Evolutionary conservation across 306 rosid species (phyloP), one percentile per base, ranked within the genome.

Genomic region (Cucumis cinereus): DNA sequence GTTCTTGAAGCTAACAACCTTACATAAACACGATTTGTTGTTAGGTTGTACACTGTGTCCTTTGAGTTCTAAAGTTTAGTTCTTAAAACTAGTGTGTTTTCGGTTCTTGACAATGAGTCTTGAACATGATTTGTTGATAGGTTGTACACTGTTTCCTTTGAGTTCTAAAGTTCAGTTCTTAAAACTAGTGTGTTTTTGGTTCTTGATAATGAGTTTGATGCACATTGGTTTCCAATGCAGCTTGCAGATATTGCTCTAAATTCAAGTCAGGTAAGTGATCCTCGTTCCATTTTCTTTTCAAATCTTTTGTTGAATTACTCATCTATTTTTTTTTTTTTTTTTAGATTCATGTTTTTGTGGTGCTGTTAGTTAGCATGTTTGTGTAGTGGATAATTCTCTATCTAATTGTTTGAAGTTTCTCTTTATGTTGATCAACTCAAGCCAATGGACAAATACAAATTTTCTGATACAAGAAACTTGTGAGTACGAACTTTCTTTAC

Each of bases 391-490:
- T 63, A 33, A 36, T 70, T 77, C 67, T 80, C 28, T 52, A 58
- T 54, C 73, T 77, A 53, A 49, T 35, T 43, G 60, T 33, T 20
- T 64, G 54, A 59, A 40, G 30, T 83, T 61, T 43, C 76, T 77
- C 73, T 78, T 69, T 80, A 68, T 76, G 74, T 72, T 77, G 59
- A 63, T 70, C 40, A 69, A 76, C 80, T 77, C 79, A 79, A 91
- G 92, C 82, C 64, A 63, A 82, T 17, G 80, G 89, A 79, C 55
- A 77, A 77, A 30, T 88, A 83, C 88, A 89, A 89, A 83, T 86
- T 92, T 67, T 36, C 86, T 41, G 88, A 92, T 81, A 87, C 91
- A 64, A 81, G 84, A 40, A 87, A 75, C 86, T 81, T 82, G 96
- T 92, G 73, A 88, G 97, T 88, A 72, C 74, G 68, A n/a, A 38